A percentile compares a stretch with the other conserved stretches of the same genome.
Conservation (phyloP, 306 rosid species). For the Cyamopsis tetragonoloba region DNA sequence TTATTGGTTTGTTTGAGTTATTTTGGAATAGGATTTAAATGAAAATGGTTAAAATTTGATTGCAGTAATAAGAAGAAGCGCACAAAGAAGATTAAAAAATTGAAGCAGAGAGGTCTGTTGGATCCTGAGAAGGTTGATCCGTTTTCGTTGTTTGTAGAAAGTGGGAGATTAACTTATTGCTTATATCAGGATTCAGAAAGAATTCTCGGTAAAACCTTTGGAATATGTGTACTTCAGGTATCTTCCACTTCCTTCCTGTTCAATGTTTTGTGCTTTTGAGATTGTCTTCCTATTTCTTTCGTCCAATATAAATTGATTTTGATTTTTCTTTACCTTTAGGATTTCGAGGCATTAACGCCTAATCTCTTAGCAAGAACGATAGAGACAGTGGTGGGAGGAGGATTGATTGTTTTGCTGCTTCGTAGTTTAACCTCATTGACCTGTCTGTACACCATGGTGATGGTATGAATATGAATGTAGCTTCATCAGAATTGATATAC, state of each 20-base stretch:
- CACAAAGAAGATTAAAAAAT: constrained; percentile 66
- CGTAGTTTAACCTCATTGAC: constrained; percentile 80
- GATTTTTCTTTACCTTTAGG: constrained; percentile 43
- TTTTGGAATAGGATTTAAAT: not conserved
- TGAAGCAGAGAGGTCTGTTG: constrained; percentile 68
- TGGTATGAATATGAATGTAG: constrained; percentile 65
- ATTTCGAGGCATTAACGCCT: constrained; percentile 92
- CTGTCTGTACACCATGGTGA: constrained; percentile 92
- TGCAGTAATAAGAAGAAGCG: constrained; percentile 91
- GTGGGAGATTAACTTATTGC: constrained; percentile 70
- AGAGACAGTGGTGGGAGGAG: constrained; percentile 99
- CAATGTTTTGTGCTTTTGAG: not conserved
- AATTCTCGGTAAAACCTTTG: constrained; percentile 86
- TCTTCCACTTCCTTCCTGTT: not conserved
- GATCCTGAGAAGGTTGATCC: constrained; percentile 87
- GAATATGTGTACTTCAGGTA: constrained; percentile 98
- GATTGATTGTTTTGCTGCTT: constrained; percentile 71
- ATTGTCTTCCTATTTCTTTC: not conserved
- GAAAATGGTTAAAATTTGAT: constrained; percentile 29
- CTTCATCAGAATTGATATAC: constrained; percentile 12
- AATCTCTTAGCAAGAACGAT: constrained; percentile 91
- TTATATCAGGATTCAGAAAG: constrained; percentile 78
- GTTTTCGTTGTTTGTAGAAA: constrained; percentile 70
- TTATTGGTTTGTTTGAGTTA: not conserved
- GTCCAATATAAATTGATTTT: constrained; percentile 5